Conservation (phyloP, 2,329 filamentous ascomycete genomes). For the Penicillium sp. region DNA sequence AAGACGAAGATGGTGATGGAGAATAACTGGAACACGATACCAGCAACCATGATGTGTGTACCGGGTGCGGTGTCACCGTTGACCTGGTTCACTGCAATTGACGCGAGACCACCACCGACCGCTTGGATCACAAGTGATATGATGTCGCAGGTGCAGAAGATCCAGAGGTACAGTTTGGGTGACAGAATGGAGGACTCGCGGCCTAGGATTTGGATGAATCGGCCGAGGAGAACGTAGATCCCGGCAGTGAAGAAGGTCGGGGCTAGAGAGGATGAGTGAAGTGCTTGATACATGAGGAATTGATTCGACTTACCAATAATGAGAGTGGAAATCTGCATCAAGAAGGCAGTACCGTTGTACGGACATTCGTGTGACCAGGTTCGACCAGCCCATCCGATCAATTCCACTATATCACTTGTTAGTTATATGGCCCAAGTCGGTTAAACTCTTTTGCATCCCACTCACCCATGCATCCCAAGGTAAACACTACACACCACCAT, state of each 20-base stretch:
- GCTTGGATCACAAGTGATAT: constrained; percentile 58
- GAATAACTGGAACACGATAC: constrained; percentile 60
- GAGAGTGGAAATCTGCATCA: constrained; percentile 21
- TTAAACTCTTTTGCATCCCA: background rate
- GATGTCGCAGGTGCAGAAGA: constrained; percentile 56
- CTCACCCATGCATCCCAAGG: constrained; percentile 38
- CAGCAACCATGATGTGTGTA: constrained; percentile 53
- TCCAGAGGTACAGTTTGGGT: constrained; percentile 47
- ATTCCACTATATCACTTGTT: constrained; percentile 2
- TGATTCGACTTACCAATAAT: constrained; percentile 14
- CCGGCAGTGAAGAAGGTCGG: constrained; percentile 55
- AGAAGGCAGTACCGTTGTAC: constrained; percentile 45
- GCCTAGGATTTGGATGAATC: constrained; percentile 48
- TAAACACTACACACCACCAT: constrained; percentile 42
- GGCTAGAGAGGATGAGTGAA: constrained; percentile 19
- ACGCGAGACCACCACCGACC: constrained; percentile 55
- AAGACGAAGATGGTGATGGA: constrained; percentile 55
- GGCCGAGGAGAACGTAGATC: constrained; percentile 52
- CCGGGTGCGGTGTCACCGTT: constrained; percentile 49
- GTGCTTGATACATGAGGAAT: no score
- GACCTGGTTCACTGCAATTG: constrained; percentile 43
- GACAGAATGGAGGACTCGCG: constrained; percentile 45
- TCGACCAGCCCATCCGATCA: constrained; percentile 32
- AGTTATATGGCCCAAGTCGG: background rate
- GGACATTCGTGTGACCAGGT: constrained; percentile 50